Conservation (phyloP, 257 asterid species). For the Pogostemon cablin region DNA sequence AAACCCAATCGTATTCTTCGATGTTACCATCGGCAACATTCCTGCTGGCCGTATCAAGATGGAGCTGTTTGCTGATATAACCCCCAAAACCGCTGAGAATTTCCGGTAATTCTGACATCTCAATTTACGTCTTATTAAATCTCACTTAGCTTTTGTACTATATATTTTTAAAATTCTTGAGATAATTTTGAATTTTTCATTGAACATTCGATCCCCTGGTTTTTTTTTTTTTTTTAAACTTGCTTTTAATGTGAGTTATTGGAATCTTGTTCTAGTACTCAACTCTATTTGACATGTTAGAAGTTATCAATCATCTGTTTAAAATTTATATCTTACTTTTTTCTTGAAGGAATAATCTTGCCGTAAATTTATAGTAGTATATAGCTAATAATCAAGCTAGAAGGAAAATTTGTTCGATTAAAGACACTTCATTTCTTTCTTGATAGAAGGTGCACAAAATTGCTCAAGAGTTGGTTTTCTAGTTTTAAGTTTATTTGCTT, state of each 20-base stretch:
- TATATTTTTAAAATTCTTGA: neutral
- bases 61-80: constrained; percentile 96
- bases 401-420: neutral
- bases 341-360: neutral
- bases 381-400: neutral
- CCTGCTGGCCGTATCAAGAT: constrained; percentile 97
- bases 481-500: constrained; percentile 3
- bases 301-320: no score
- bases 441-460: neutral
- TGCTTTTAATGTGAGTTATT: no score
- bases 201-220: neutral
- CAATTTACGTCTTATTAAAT: neutral
- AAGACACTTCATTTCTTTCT: neutral
- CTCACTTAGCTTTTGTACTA: neutral
- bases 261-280: no score
- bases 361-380: neutral
- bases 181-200: neutral
- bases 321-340: no score
- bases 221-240: no score
- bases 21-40: constrained; percentile 77
- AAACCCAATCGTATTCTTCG: constrained; percentile 92
- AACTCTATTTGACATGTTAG: no score
- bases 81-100: constrained; percentile 92
- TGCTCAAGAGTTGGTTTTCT: neutral
- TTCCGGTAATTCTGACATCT: constrained; percentile 53